Percentiles rank a stretch among this genome's conserved stretches.
phyloP scores from a whole-genome alignment of 495 filamentous ascomycete species.

The Aspergillus panamensis region DNA sequence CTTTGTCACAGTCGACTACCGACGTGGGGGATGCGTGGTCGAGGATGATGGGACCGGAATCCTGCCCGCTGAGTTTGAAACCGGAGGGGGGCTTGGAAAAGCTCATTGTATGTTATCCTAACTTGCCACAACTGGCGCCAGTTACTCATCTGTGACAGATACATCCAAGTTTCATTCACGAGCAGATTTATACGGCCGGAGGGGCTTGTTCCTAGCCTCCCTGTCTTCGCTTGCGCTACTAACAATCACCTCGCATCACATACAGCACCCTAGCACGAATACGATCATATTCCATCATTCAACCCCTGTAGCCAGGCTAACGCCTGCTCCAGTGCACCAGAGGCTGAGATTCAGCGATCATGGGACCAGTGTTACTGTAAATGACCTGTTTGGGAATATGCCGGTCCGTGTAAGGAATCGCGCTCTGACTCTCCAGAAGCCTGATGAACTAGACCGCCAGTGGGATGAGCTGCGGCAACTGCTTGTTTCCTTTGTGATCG shows the following conservation, averaged over 20 bases:
- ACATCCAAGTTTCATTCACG: constrained; percentile 66
- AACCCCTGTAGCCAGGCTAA: constrained; percentile 61
- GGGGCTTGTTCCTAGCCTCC: constrained; percentile 75
- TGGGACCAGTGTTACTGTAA: constrained; percentile 77
- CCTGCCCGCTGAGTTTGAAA: constrained; percentile 61
- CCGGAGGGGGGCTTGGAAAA: constrained; percentile 69
- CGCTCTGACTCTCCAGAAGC: constrained; percentile 42
- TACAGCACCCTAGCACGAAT: constrained; percentile 59
- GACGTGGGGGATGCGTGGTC: constrained; percentile 72
- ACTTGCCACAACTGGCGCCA: not conserved
- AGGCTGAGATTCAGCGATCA: constrained; percentile 53
- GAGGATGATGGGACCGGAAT: constrained; percentile 91
- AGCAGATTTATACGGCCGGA: constrained; percentile 57
- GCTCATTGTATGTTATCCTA: constrained; percentile 58
- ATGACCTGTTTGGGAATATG: constrained; percentile 92
- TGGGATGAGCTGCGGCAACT: constrained; percentile 64
- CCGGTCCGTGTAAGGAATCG: constrained; percentile 92
- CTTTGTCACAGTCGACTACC: constrained; percentile 68
- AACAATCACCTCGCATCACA: constrained; percentile 74
- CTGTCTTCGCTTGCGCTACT: constrained; percentile 73
- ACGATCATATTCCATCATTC: constrained; percentile 69
- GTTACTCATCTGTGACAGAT: constrained; percentile 46
- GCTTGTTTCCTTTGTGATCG: constrained; percentile 62
- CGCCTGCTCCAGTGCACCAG: constrained; percentile 61
- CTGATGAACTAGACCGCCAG: constrained; percentile 58